phyloP scores from a whole-genome alignment of 306 rosid species.

The Mimosa bimucronata region DNA sequence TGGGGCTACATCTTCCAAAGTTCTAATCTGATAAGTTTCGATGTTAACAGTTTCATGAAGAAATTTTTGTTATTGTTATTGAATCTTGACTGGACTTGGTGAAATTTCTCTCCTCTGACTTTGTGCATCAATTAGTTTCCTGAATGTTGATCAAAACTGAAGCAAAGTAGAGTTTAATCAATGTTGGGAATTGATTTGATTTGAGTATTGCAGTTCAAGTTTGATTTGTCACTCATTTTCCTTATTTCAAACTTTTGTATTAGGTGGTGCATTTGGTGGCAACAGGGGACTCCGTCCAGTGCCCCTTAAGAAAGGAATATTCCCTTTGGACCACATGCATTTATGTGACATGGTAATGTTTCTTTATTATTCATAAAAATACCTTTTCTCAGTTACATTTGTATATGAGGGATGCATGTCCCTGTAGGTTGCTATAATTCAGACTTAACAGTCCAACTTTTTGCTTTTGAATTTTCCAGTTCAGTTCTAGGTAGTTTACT shows the following conservation, averaged over 20 bases:
- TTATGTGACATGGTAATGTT: constrained; percentile 82
- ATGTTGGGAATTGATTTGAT: too few species aligned
- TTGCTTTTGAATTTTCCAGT: constrained; percentile 5
- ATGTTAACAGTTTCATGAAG: too few species aligned
- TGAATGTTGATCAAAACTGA: too few species aligned
- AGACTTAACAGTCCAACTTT: background rate
- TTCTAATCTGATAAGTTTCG: too few species aligned
- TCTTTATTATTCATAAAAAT: background rate
- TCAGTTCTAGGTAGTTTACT: background rate
- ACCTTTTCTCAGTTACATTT: constrained; percentile 1
- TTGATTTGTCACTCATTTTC: background rate
- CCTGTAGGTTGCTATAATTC: background rate
- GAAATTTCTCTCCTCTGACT: too few species aligned
- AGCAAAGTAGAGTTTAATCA: too few species aligned
- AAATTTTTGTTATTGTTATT: too few species aligned
- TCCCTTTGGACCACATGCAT: constrained; percentile 95
- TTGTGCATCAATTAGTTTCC: too few species aligned
- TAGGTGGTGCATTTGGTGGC: constrained; percentile 98
- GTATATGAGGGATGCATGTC: background rate
- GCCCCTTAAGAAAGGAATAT: constrained; percentile 96
- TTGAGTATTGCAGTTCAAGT: too few species aligned
- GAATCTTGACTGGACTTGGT: too few species aligned
- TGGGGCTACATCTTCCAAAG: too few species aligned
- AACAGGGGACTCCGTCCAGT: constrained; percentile 88
- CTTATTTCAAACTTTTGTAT: constrained; percentile 19